These are phyloP conservation scores for Rhizophagus sp. DNA, from an alignment of 192 early-diverging fungal genomes.

Conservation along the genomic window DNA sequence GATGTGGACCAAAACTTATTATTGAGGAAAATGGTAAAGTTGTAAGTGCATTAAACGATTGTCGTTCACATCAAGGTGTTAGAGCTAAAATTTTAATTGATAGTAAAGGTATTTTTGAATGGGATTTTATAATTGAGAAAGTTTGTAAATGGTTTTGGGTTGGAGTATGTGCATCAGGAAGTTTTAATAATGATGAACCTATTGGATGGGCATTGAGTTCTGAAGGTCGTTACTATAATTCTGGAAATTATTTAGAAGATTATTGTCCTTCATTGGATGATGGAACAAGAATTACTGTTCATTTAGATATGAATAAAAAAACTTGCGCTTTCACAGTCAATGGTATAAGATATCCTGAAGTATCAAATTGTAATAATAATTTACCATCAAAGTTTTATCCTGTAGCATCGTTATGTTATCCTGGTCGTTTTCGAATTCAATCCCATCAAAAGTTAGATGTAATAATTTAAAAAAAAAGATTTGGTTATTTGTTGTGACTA, in stretches of 20 bases:
- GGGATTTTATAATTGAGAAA: constrained; percentile 13
- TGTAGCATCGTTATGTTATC: background rate
- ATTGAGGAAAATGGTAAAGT: background rate
- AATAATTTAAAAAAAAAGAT: too few species aligned
- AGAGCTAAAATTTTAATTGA: background rate
- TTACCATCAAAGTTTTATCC: constrained; percentile 23
- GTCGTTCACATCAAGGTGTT: background rate
- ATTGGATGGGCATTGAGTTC: background rate
- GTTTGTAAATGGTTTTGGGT: background rate
- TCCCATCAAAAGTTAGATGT: too few species aligned
- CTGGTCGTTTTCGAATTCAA: background rate
- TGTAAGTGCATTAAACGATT: background rate
- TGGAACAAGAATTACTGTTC: constrained; percentile 6
- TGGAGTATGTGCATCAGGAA: background rate
- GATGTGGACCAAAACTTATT: too few species aligned
- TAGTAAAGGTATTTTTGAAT: constrained; percentile 1
- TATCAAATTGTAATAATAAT: background rate
- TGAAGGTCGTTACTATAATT: background rate
- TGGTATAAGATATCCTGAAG: constrained; percentile 2
- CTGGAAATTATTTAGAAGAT: too few species aligned
- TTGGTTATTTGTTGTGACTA: too few species aligned
- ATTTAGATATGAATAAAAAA: constrained; percentile 27
- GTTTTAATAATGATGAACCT: background rate
- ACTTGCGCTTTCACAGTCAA: constrained; percentile 15
- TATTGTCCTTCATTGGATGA: background rate